Percentiles rank a stretch among this genome's conserved stretches.
Conservation (phyloP, 352 stramenopile genomes). For the Aphanomyces cochlioides region DNA sequence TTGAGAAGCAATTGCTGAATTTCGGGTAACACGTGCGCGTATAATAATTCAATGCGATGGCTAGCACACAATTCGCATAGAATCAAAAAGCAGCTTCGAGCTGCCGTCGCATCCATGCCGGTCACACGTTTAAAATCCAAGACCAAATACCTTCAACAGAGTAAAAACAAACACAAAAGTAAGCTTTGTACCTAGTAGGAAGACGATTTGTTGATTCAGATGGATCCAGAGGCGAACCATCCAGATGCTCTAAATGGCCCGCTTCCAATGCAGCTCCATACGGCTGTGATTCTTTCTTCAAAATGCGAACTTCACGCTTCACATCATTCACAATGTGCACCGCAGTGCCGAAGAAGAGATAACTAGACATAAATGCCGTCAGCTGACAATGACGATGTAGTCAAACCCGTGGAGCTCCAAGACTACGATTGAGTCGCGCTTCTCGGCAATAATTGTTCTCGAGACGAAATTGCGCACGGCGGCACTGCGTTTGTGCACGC, state of each 20-base stretch:
- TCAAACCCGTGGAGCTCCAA: constrained; percentile 73
- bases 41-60: constrained; percentile 63
- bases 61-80: constrained; percentile 73
- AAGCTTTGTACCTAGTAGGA: constrained; percentile 45
- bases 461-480: constrained; percentile 65
- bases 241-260: constrained; percentile 61
- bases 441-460: constrained; percentile 55
- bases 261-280: constrained; percentile 33
- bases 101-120: constrained; percentile 84
- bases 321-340: constrained; percentile 80
- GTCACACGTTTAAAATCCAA: constrained; percentile 86
- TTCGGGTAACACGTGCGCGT: constrained; percentile 62
- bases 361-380: not conserved
- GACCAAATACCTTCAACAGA: constrained; percentile 53
- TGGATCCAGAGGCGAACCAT: constrained; percentile 47
- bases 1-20: constrained; percentile 59
- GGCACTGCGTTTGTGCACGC: constrained; percentile 51
- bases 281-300: not conserved
- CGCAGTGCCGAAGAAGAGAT: constrained; percentile 79
- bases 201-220: constrained; percentile 43
- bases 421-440: constrained; percentile 69
- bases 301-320: constrained; percentile 59
- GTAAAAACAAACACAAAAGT: not conserved
- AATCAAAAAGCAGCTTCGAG: constrained; percentile 79
- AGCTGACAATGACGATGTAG: not conserved